These are phyloP conservation scores for Pseudohalonectria lignicola DNA, from an alignment of 2,329 filamentous ascomycete genomes.

Conservation along the genomic window DNA sequence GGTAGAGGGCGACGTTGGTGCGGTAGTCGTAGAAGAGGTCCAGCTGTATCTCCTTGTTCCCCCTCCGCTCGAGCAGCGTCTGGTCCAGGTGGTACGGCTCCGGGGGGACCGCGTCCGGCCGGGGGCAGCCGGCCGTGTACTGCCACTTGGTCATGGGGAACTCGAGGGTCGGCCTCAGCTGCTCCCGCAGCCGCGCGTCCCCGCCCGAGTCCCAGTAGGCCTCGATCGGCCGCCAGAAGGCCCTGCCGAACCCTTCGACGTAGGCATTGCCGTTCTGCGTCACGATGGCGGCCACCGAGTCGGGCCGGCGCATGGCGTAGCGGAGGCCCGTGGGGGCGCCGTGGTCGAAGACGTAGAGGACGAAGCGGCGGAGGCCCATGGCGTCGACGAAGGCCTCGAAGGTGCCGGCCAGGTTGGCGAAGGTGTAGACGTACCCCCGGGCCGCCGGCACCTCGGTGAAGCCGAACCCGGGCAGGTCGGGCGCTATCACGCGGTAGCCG, in stretches of 20 bases:
- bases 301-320: conserved; percentile 36
- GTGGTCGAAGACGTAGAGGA: conserved; percentile 53
- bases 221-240: conserved; percentile 37
- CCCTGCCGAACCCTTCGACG: conserved; percentile 35
- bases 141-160: conserved; percentile 29
- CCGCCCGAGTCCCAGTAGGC: conserved; percentile 28
- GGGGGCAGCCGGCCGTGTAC: conserved; percentile 11
- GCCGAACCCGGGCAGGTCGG: conserved; percentile 49
- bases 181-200: conserved; percentile 18
- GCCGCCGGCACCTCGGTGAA: conserved; percentile 36
- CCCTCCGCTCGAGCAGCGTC: conserved; percentile 34
- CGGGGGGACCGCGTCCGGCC: conserved; percentile 21
- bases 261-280: conserved; percentile 54
- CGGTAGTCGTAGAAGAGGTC: conserved; percentile 47
- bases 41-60: conserved; percentile 40
- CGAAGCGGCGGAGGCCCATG: conserved; percentile 33
- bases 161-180: conserved; percentile 22
- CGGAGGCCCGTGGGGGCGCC: conserved; percentile 44
- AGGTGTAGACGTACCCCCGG: conserved; percentile 38
- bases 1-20: conserved; percentile 42
- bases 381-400: conserved; percentile 35
- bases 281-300: conserved; percentile 39
- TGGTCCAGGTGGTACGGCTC: conserved; percentile 39
- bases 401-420: conserved; percentile 36
- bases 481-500: conserved; percentile 34